Evolutionary conservation across 495 filamentous ascomycete genomes (phyloP), one percentile per base, ranked within the genome.

Genomic region (Hyphodiscus hymeniophilus): DNA sequence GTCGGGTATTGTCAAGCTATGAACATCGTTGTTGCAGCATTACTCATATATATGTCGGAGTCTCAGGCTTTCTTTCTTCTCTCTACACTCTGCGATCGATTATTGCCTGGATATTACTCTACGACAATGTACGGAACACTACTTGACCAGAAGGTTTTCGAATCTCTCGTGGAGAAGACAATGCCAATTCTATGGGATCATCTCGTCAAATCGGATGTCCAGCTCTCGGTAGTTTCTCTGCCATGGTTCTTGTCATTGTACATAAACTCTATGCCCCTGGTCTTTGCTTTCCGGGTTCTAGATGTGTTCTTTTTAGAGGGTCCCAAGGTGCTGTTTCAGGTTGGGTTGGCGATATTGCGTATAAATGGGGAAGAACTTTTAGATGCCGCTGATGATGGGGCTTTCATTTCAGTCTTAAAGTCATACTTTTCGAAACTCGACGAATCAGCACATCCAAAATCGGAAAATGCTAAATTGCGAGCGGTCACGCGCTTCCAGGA

Each of bases 151-250:
- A 84, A 88, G 51, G 92, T 98, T 2, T 97, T 98, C 61, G 92
- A 98, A 65, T 92, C 87, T 2, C 70, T 97, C 0, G 92, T 98
- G 15, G 94, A 98, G 63, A 94, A 87, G 69, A 98, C 91, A 0
- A 98, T 98, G 92, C 92, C 92, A 11, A 85, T 98, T 35, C 74
- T 98, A 4, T 98, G 92, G 94, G 90, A 97, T 16, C 94, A 98
- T 54, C 83, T 98, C 13, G 80, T 83, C 45, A 95, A 91, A 63
- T 89, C 82, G 42, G 92, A 98, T 60, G 90, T 98, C 17, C 92
- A 98, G 66, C 81, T 98, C n/a, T 97, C 94, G 0, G 92, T 98
- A 24, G 94, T 97, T 7, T 96, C 91, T 23, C 73, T 98, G 7
- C 92, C 92, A 15, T 98, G 92, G 92, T 98, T 98, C 59, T 76